A percentile compares a stretch with the other conserved stretches of the same genome.
These are phyloP conservation scores for Podospora conica DNA, from an alignment of 495 filamentous ascomycete species.

Conservation along the genomic window DNA sequence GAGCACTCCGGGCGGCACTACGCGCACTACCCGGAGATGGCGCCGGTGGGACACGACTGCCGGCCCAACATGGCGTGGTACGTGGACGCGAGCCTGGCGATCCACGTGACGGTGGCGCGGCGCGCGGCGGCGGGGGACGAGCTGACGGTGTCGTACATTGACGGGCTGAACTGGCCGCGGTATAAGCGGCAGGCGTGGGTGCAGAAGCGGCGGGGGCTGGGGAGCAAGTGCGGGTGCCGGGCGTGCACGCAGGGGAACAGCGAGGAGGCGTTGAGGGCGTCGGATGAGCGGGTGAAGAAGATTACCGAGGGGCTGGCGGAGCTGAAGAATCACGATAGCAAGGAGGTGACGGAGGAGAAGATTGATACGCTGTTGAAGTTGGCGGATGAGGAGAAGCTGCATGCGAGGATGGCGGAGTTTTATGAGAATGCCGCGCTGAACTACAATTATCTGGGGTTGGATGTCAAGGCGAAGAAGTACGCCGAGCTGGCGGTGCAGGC, in stretches of 20 bases:
- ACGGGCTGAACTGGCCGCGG: slow-evolving; percentile 19
- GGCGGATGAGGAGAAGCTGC: slow-evolving; percentile 25
- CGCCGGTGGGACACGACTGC: slow-evolving; percentile 29
- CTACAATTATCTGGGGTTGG: slow-evolving; percentile 31
- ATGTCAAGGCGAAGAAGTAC: slow-evolving; percentile 22
- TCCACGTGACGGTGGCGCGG: slow-evolving; percentile 25
- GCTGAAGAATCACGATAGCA: slow-evolving; percentile 27
- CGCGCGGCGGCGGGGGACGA: slow-evolving; percentile 27
- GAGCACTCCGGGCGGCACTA: slow-evolving; percentile 22
- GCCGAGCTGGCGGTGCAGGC: slow-evolving; percentile 27
- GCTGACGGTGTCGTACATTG: slow-evolving; percentile 28
- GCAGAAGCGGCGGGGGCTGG: slow-evolving; percentile 7
- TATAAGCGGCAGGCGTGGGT: slow-evolving; percentile 23
- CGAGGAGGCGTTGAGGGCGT: slow-evolving; percentile 10
- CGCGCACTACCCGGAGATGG: slow-evolving; percentile 27
- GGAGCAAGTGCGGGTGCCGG: slow-evolving; percentile 18
- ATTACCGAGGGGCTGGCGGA: slow-evolving; percentile 21
- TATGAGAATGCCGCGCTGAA: slow-evolving; percentile 37
- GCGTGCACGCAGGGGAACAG: slow-evolving; percentile 15
- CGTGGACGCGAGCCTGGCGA: slow-evolving; percentile 22
- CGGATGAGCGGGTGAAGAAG: slow-evolving; percentile 22
- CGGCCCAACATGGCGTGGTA: slow-evolving; percentile 32
- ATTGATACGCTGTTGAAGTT: slow-evolving; percentile 28
- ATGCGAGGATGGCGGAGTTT: slow-evolving; percentile 23
- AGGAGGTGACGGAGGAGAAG: slow-evolving; percentile 19